Evolutionary conservation across 2,329 filamentous ascomycete species (phyloP).

Genomic region (Tolypocladium tropicale): DNA sequence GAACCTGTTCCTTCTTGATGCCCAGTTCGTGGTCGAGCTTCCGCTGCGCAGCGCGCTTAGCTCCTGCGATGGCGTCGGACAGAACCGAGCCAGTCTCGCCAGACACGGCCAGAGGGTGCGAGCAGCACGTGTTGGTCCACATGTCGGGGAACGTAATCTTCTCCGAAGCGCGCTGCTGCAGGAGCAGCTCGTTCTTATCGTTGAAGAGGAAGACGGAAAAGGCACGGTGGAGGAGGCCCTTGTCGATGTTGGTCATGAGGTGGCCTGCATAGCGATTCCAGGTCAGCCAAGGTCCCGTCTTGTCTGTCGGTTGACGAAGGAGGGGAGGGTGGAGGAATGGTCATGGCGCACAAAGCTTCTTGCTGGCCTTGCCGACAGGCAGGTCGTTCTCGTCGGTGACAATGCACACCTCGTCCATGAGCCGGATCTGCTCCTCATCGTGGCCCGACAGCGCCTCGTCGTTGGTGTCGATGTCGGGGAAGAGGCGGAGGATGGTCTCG

Average conservation of each 20-base stretch:
- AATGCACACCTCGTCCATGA: constrained; percentile 99
- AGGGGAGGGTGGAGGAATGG: not conserved
- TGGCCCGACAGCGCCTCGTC: constrained; percentile 76
- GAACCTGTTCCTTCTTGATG: constrained; percentile 81
- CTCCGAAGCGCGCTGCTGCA: constrained; percentile 90
- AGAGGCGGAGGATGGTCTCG: constrained; percentile 75
- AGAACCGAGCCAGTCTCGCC: constrained; percentile 82
- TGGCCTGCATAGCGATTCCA: constrained; percentile 52
- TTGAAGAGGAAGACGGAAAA: constrained; percentile 99
- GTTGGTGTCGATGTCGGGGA: constrained; percentile 69
- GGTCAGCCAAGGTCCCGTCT: not conserved
- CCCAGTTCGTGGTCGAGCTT: constrained; percentile 94
- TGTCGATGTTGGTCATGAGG: constrained; percentile 97
- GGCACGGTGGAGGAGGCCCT: constrained; percentile 88
- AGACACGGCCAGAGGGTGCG: constrained; percentile 84
- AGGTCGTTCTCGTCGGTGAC: constrained; percentile 85
- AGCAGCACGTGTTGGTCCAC: constrained; percentile 99
- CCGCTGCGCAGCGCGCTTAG: constrained; percentile 82
- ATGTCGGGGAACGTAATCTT: constrained; percentile 99
- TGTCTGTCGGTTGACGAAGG: too few relatives aligned
- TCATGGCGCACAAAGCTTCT: constrained; percentile 73
- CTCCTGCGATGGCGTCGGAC: constrained; percentile 69
- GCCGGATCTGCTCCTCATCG: constrained; percentile 91
- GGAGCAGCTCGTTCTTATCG: constrained; percentile 78
- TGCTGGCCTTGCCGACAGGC: constrained; percentile 92